These are phyloP conservation scores for Bruguiera hainesii DNA, from an alignment of 441 rosid species.

Conservation along the genomic window DNA sequence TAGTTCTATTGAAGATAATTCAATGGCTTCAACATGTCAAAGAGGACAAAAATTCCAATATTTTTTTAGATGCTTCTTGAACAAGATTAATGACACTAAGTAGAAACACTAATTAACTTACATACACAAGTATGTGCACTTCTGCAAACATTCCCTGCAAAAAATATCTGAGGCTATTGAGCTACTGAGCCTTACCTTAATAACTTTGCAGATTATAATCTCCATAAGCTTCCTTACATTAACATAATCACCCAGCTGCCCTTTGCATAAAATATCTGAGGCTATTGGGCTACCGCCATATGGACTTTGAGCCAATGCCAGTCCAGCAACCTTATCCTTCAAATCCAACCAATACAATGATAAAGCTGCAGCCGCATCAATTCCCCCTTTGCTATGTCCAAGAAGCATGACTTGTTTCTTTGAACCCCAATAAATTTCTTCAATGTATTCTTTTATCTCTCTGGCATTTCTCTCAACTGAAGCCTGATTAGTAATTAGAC, in stretches of 20 bases:
- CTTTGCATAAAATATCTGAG: conserved; percentile 85
- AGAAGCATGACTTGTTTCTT: conserved; percentile 82
- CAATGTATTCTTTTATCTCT: conserved; percentile 89
- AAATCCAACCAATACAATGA: conserved; percentile 91
- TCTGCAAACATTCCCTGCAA: neutral
- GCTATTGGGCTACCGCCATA: conserved; percentile 96
- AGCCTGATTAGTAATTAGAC: conserved; percentile 47
- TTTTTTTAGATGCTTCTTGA: too few species aligned
- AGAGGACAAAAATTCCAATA: too few species aligned
- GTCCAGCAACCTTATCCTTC: conserved; percentile 89
- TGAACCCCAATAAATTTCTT: conserved; percentile 93
- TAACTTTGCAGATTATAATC: conserved; percentile 82
- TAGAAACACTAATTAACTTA: too few species aligned
- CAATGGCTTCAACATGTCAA: too few species aligned
- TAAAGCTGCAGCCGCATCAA: conserved; percentile 92
- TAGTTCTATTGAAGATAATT: too few species aligned
- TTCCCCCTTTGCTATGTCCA: conserved; percentile 99
- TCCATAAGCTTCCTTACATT: conserved; percentile 79
- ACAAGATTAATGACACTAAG: too few species aligned
- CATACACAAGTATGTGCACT: neutral
- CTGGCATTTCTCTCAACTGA: conserved; percentile 94
- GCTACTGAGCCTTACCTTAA: conserved; percentile 54
- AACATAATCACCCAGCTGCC: conserved; percentile 95
- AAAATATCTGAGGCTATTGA: neutral
- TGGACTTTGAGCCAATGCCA: conserved; percentile 89